phyloP scores from a whole-genome alignment of 768 basidiomycete genomes.

The Russula abietina region DNA sequence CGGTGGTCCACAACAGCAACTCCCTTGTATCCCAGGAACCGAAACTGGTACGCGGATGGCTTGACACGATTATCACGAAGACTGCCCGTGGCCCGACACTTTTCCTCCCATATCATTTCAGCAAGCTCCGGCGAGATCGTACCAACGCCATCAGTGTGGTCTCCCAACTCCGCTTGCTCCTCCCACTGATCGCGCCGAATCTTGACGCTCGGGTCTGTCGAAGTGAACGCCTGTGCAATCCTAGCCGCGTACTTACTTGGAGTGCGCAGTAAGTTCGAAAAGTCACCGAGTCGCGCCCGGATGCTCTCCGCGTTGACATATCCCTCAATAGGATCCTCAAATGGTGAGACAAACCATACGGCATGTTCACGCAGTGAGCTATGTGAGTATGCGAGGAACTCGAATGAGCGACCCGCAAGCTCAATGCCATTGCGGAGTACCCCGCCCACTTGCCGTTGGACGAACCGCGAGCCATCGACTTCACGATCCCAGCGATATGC shows the following conservation, averaged over 20 bases:
- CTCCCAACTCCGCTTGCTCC: slow-evolving; percentile 51
- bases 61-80: neutral
- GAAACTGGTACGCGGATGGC: slow-evolving; percentile 61
- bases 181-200: slow-evolving; percentile 57
- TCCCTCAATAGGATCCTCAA: slow-evolving; percentile 42
- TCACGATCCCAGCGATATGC: slow-evolving; percentile 64
- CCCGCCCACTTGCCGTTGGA: slow-evolving; percentile 33
- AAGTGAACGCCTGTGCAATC: slow-evolving; percentile 76
- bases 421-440: slow-evolving; percentile 56
- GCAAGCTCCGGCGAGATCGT: slow-evolving; percentile 62
- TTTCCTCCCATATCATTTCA: slow-evolving; percentile 51
- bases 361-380: slow-evolving; percentile 75
- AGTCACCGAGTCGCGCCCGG: slow-evolving; percentile 60
- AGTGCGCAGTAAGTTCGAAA: slow-evolving; percentile 37
- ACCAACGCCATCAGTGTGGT: slow-evolving; percentile 76
- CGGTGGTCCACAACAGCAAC: slow-evolving; percentile 60
- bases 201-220: slow-evolving; percentile 67
- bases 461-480: slow-evolving; percentile 51
- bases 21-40: slow-evolving; percentile 77
- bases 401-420: slow-evolving; percentile 59
- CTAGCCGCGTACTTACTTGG: slow-evolving; percentile 84
- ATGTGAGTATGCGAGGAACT: slow-evolving; percentile 78
- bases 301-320: slow-evolving; percentile 52
- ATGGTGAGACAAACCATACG: slow-evolving; percentile 75
- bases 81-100: slow-evolving; percentile 37